Evolutionary conservation across 176 grass and related monocot species (phyloP).

Genomic region (Oryza glaberrima): DNA sequence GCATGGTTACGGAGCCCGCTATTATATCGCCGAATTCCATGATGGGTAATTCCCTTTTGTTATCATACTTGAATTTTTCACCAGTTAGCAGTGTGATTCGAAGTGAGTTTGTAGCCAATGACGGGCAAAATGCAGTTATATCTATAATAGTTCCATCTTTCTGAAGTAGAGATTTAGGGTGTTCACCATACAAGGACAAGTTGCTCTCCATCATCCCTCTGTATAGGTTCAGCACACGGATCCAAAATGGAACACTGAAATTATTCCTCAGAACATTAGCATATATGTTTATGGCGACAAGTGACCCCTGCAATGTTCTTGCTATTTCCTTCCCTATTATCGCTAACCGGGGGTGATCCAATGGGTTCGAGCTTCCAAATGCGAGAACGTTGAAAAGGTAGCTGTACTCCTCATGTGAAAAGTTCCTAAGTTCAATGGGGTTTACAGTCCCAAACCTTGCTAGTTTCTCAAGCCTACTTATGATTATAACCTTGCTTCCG

Average conservation of each 20-base stretch:
- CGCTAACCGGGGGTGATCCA: conserved; percentile 25
- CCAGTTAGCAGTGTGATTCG: conserved; percentile 2
- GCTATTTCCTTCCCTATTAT: conserved; percentile 30
- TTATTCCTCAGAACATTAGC: conserved; percentile 15
- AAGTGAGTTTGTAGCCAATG: background rate
- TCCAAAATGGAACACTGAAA: conserved; percentile 22
- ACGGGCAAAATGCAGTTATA: background rate
- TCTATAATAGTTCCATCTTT: conserved; percentile 9
- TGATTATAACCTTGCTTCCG: conserved; percentile 35
- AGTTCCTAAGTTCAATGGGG: background rate
- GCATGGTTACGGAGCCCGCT: conserved; percentile 18
- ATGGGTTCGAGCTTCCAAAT: conserved; percentile 32
- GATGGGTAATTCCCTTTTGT: background rate
- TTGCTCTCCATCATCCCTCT: background rate
- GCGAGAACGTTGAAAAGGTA: conserved; percentile 47
- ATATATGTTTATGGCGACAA: conserved; percentile 36
- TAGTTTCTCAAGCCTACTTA: conserved; percentile 22
- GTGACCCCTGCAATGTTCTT: conserved; percentile 20
- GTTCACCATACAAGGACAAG: conserved; percentile 3
- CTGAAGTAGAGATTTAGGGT: conserved; percentile 24
- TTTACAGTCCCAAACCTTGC: conserved; percentile 27
- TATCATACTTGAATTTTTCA: conserved; percentile 1
- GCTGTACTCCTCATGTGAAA: conserved; percentile 32
- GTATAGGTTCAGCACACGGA: conserved; percentile 14
- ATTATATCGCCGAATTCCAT: conserved; percentile 50